Evolutionary conservation across 176 grass and related monocot species (phyloP), one percentile per base, ranked within the genome.

Genomic region (Hordeum marinum): DNA sequence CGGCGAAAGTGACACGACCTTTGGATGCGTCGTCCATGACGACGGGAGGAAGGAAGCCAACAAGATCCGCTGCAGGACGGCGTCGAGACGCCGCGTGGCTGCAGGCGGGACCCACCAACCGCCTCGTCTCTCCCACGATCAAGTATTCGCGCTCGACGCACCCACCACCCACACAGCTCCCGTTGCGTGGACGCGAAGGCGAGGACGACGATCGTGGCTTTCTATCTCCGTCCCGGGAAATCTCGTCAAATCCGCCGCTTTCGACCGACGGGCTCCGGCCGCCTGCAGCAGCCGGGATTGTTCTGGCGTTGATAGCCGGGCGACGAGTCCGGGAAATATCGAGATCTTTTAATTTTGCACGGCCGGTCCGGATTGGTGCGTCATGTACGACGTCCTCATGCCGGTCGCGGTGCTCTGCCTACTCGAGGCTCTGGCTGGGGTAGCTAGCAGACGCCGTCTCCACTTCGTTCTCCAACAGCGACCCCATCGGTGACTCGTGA

Each of bases 271-370:
- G 45, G 45, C 43, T 63, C 61, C 61, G 12, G 61, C 61, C 1
- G 42, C 25, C 26, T 5, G 9, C 29, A 1, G 14, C 20, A 15
- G 46, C 35, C 25, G 18, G 68, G 23, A 68, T 17, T 84, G 76
- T 43, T 43, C 67, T 10, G 0, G 12, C 61, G 40, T 85, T 85
- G 82, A 89, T 81, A 31, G 11, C 7, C 1, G 2, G 43, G 35
- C 2, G 45, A 46, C 21, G 68, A 27, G 77, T 81, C 87, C 87
- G 82, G 27, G 5, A 89, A 85, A 89, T 85, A 85, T 85, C 82
- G 4, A 68, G 67, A 88, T 88, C 24, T 27, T 73, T 26, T 17
- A 1, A 1, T 29, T 29, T 29, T 50, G 20, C 11, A 18, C 29
- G 62, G 26, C 25, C 4, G 6, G 15, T 15, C 8, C 31, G 64